phyloP scores from a whole-genome alignment of 1,139 yeast species.

The Yamadazyma diospyri region DNA sequence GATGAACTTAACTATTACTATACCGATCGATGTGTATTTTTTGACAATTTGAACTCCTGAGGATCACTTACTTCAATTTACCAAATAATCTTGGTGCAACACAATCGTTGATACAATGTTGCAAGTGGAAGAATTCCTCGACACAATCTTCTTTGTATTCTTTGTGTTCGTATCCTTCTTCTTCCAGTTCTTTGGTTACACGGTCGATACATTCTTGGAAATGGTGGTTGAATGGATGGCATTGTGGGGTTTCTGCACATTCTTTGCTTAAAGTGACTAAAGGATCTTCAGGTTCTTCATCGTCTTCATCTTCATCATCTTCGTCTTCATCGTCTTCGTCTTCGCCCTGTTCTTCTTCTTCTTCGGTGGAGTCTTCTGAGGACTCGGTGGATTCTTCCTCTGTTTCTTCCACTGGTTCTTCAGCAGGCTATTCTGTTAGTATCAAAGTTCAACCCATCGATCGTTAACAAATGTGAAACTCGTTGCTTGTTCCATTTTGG shows the following conservation, averaged over 20 bases:
- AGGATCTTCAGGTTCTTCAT: constrained; percentile 70
- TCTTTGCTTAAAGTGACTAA: constrained; percentile 63
- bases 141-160: constrained; percentile 95
- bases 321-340: constrained; percentile 70
- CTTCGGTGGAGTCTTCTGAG: constrained; percentile 38
- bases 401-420: constrained; percentile 7
- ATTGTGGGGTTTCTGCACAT: constrained; percentile 64
- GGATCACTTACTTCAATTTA: constrained; percentile 78
- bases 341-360: constrained; percentile 49
- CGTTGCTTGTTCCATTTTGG: no score
- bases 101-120: constrained; percentile 90
- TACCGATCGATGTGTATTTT: no score
- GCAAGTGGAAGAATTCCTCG: constrained; percentile 96
- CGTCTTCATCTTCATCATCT: constrained; percentile 76
- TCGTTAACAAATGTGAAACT: no score
- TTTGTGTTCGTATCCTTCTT: constrained; percentile 72
- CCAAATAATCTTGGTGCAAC: constrained; percentile 88
- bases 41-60: no score
- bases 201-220: constrained; percentile 94
- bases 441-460: not conserved
- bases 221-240: constrained; percentile 80
- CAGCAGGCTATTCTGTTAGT: constrained; percentile 5
- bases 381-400: constrained; percentile 28
- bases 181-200: constrained; percentile 83
- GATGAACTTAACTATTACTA: no score